Conservation (phyloP, 352 stramenopile genomes). For the Phytophthora ramorum region DNA sequence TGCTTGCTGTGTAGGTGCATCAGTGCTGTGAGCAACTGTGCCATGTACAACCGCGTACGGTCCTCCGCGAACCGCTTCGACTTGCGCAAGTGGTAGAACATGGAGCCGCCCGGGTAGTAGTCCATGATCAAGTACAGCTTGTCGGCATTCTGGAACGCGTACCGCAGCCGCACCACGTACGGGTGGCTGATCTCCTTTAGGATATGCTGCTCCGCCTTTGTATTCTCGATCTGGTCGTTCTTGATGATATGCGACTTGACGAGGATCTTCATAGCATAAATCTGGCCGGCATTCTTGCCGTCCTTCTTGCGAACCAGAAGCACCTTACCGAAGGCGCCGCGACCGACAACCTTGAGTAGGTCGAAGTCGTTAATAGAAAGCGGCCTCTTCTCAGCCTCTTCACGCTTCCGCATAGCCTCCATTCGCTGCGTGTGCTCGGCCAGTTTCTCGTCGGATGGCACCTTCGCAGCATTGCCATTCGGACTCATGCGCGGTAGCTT, state of each 20-base stretch:
- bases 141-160: slow-evolving; percentile 89
- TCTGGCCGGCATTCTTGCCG: slow-evolving; percentile 81
- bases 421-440: slow-evolving; percentile 71
- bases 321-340: slow-evolving; percentile 96
- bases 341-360: slow-evolving; percentile 95
- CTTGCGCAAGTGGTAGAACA: slow-evolving; percentile 91
- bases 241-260: slow-evolving; percentile 94
- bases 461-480: slow-evolving; percentile 25
- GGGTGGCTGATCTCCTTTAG: slow-evolving; percentile 91
- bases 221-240: slow-evolving; percentile 95
- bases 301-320: slow-evolving; percentile 94
- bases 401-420: slow-evolving; percentile 82
- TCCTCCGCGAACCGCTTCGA: slow-evolving; percentile 89
- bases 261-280: slow-evolving; percentile 96
- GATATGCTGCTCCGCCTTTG: slow-evolving; percentile 91
- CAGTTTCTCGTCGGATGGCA: slow-evolving; percentile 66
- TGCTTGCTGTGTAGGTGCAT: slow-evolving; percentile 92
- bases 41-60: slow-evolving; percentile 88
- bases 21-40: slow-evolving; percentile 84
- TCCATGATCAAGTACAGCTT: slow-evolving; percentile 98
- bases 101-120: slow-evolving; percentile 92
- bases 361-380: slow-evolving; percentile 95
- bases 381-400: slow-evolving; percentile 75
- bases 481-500: slow-evolving; percentile 73
- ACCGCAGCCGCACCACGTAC: slow-evolving; percentile 86